Evolutionary conservation across 306 rosid species (phyloP), one percentile per base, ranked within the genome.

Genomic region (Malus asiatica): DNA sequence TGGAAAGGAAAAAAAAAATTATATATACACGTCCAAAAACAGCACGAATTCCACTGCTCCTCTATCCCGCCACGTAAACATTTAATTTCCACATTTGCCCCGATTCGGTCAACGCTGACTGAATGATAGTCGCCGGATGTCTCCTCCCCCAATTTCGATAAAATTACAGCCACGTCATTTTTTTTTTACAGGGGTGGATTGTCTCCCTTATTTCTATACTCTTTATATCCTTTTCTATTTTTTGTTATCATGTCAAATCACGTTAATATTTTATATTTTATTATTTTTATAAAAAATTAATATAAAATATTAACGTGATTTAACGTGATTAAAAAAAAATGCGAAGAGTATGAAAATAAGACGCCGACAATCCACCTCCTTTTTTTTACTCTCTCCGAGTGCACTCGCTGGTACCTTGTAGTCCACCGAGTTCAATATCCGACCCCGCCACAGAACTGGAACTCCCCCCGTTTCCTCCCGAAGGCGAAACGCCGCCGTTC

Each of bases 401-500:
- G 85, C 90, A 66, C 71, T 42, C 84, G 55, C 20, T 15, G 68
- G 74, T 78, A 79, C 55, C 78, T 8, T 74, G 90, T 20, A 70
- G 76, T 8, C 75, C 66, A 14, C 66, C 66, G 38, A 61, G 75
- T 81, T 92, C 92, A 2, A 57, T 46, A 74, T 84, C 96, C 30
- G 76, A 66, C 77, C 85, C 90, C 8, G 20, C 76, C 27, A 65
- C 77, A 6, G 89, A 48, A 73, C 89, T 76, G 27, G 82, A 80
- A n/a, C 82, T 77, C 20, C 10, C 88, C 0, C 27, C 68, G 40
- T 80, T 57, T 2, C 8, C 30, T 59, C 84, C 83, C 10, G 89
- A 57, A 2, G 97, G 91, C 0, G 92, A 91, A 71, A 61, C 20
- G 23, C 82, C 81, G 2, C 84, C 83, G 9, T 70, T 57, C 48